phyloP scores from a whole-genome alignment of 345 rosid genomes.

The Hibiscus syriacus region DNA sequence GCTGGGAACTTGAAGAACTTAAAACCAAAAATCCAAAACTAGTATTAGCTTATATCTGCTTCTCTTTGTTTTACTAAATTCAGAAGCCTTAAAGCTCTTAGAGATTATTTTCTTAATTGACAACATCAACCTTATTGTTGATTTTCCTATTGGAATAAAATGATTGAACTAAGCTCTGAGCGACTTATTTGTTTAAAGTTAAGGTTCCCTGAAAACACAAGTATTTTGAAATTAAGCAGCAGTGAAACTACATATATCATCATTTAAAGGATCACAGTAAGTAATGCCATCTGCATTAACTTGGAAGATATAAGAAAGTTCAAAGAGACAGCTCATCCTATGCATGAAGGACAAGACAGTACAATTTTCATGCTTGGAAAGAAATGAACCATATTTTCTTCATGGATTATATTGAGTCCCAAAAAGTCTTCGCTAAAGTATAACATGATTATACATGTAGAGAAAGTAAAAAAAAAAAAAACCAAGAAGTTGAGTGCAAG shows the following conservation, averaged over 20 bases:
- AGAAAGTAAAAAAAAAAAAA: not conserved
- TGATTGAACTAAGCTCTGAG: not conserved
- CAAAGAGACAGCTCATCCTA: not conserved
- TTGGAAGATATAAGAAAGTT: not conserved
- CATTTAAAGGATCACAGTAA: not conserved
- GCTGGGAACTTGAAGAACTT: constrained; percentile 36
- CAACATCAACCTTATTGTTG: not conserved
- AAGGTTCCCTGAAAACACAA: not conserved
- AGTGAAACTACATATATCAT: not conserved
- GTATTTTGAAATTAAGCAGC: not conserved
- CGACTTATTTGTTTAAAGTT: not conserved
- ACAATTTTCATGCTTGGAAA: not conserved
- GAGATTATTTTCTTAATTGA: not conserved
- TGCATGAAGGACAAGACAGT: not conserved
- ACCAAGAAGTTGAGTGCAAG: not conserved
- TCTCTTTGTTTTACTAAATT: not conserved
- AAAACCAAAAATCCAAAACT: not conserved
- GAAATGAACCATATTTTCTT: not conserved
- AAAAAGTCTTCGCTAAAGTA: not conserved
- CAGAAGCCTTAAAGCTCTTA: not conserved
- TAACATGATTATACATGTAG: not conserved
- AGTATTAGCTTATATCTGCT: not conserved
- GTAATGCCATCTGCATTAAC: not conserved
- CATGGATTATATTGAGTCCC: not conserved
- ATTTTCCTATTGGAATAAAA: not conserved